Base-by-base conservation (phyloP, 1,284 basidiomycete species). In the Cutaneotrichosporon mucoides region DNA sequence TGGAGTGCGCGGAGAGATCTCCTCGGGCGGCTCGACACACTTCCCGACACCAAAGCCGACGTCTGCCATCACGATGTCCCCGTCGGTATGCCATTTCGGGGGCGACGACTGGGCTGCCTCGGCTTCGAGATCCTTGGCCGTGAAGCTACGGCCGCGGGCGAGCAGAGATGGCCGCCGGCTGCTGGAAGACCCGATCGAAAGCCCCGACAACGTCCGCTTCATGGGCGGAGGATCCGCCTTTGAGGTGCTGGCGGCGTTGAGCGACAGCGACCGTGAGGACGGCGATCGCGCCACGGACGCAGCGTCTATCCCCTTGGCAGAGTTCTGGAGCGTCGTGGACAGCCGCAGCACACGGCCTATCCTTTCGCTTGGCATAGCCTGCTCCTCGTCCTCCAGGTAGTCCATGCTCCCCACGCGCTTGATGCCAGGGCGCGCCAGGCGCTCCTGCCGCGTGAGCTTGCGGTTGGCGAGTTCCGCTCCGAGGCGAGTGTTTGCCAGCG, bases 61-160 rank as follows among this genome's bases (percentile, higher is more conserved):
- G 9, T 40, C 38, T 9, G 38, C 12, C 38, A 40, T 40, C 9
- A 12, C 12, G 9, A 40, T 12, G 38, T 40, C 38, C 38, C 9
- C 8, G 38, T 40, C 38, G 38, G 38, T 40, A 24, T 24, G 24
- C 24, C 24, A 24, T 24, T 24, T 24, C 24, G 24, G 24, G 24
- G 24, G 24, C 38, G 38, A 40, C 38, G 38, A 12, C 33, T 48
- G 13, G n/a, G 60, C 65, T 10, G 54, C 48, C 53, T 69, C 71
- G 4, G 61, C 67, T 36, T 68, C 65, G 5, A 79, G 69, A 53
- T 79, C 77, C 13, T 66, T 65, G 2, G 77, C 77, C 6, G 77
- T 79, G 56, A 77, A 79, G 61, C 72, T 76, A 8, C 70, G 62
- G 5, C 76, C 76, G 43, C 76, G 65, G 45, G 74, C 75, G 1